Conservation (phyloP, 2,329 filamentous ascomycete genomes). For the Fusarium foetens region DNA sequence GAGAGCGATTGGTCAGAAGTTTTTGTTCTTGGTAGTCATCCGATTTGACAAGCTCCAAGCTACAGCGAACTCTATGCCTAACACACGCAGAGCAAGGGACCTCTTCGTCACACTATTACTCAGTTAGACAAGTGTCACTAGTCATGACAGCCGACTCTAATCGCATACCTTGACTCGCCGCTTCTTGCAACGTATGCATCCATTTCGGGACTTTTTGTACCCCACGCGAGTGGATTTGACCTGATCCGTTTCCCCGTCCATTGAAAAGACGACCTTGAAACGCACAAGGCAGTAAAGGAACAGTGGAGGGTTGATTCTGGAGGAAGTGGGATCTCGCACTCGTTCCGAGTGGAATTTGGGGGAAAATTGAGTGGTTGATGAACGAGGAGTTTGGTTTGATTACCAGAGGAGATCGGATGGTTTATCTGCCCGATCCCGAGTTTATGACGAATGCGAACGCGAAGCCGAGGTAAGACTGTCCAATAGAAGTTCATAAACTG, state of each 20-base stretch:
- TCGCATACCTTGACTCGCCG: slow-evolving; percentile 18
- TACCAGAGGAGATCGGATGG: background rate
- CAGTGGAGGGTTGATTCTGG: background rate
- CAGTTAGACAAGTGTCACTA: background rate
- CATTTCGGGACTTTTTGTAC: slow-evolving; percentile 36
- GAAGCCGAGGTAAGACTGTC: background rate
- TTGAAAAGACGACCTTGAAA: background rate
- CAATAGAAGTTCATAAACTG: background rate
- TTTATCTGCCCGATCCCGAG: slow-evolving; percentile 13
- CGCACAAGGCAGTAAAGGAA: background rate
- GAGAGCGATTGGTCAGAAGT: background rate
- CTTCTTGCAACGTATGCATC: slow-evolving; percentile 27
- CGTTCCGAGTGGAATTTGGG: slow-evolving; percentile 10
- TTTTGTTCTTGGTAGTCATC: background rate
- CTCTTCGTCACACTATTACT: slow-evolving; percentile 18
- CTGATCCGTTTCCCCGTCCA: slow-evolving; percentile 1
- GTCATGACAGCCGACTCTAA: background rate
- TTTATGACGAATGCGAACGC: background rate
- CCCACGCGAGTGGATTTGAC: slow-evolving; percentile 17
- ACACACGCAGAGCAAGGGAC: slow-evolving; percentile 25
- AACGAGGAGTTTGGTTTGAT: background rate
- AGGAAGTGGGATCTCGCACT: slow-evolving; percentile 5
- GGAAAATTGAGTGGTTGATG: background rate
- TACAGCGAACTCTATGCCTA: slow-evolving; percentile 23
- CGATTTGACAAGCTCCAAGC: slow-evolving; percentile 7